Evolutionary conservation across 129 eudicot species (phyloP).

Genomic region (Flaveria bidentis): DNA sequence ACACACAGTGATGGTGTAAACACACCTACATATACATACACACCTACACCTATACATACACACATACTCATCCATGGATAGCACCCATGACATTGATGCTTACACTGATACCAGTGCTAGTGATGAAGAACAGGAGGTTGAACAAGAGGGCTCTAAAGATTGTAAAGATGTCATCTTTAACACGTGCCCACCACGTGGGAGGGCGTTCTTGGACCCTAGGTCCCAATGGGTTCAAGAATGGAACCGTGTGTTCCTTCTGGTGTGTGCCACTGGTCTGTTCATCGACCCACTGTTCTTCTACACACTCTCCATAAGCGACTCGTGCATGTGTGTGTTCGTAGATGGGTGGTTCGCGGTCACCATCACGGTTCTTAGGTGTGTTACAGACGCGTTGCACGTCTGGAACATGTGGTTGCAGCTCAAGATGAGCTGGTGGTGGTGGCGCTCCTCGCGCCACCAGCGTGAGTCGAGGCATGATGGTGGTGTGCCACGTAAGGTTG

Average conservation of each 20-base stretch:
- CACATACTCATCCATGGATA: slow-evolving; percentile 29
- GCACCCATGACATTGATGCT: slow-evolving; percentile 35
- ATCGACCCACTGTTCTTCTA: slow-evolving; percentile 95
- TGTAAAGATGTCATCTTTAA: neutral
- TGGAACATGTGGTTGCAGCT: slow-evolving; percentile 96
- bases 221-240: slow-evolving; percentile 77
- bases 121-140: slow-evolving; percentile 18
- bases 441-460: slow-evolving; percentile 21
- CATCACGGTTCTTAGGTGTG: slow-evolving; percentile 77
- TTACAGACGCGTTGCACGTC: slow-evolving; percentile 72
- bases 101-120: slow-evolving; percentile 34
- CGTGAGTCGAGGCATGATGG: slow-evolving; percentile 30
- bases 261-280: slow-evolving; percentile 74
- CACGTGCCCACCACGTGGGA: slow-evolving; percentile 35
- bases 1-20: slow-evolving; percentile 29
- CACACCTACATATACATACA: slow-evolving; percentile 25
- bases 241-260: slow-evolving; percentile 88
- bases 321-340: slow-evolving; percentile 79
- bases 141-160: slow-evolving; percentile 10
- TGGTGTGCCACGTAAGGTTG: slow-evolving; percentile 31
- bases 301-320: slow-evolving; percentile 68
- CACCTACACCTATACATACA: neutral
- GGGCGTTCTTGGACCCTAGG: slow-evolving; percentile 55
- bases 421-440: slow-evolving; percentile 55
- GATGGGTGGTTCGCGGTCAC: slow-evolving; percentile 97